phyloP scores from a whole-genome alignment of 2,329 filamentous ascomycete genomes.

The Beauveria medogensis region DNA sequence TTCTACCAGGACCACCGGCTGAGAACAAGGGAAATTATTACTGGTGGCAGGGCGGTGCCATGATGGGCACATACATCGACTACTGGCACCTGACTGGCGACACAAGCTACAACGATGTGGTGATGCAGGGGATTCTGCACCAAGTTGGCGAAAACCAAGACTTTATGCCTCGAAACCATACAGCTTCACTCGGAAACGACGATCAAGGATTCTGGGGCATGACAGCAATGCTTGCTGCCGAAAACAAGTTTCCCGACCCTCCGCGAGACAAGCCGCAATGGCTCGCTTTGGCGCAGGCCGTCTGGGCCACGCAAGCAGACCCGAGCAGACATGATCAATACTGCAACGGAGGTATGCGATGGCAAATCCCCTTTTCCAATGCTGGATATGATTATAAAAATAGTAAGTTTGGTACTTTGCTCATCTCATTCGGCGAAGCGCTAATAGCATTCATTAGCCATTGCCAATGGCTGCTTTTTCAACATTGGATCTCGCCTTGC shows the following conservation, averaged over 20 bases:
- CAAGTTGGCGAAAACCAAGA: slow-evolving; percentile 50
- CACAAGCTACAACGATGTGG: slow-evolving; percentile 50
- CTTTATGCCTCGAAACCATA: slow-evolving; percentile 54
- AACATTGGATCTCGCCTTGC: slow-evolving; percentile 62
- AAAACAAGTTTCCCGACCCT: slow-evolving; percentile 54
- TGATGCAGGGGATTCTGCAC: slow-evolving; percentile 48
- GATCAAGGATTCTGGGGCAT: slow-evolving; percentile 66
- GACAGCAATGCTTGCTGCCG: slow-evolving; percentile 58
- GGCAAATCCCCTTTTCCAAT: slow-evolving; percentile 72
- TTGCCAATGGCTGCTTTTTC: slow-evolving; percentile 57
- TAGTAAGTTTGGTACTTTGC: slow-evolving; percentile 25
- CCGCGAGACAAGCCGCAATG: slow-evolving; percentile 46
- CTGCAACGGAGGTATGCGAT: slow-evolving; percentile 64
- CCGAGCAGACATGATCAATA: slow-evolving; percentile 54
- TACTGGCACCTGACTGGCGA: slow-evolving; percentile 65
- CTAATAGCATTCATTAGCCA: slow-evolving; percentile 27
- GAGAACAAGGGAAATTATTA: slow-evolving; percentile 47
- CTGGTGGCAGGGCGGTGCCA: slow-evolving; percentile 66
- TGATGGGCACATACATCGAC: slow-evolving; percentile 62
- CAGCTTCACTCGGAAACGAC: slow-evolving; percentile 56
- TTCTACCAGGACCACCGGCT: slow-evolving; percentile 39
- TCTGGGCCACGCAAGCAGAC: slow-evolving; percentile 54
- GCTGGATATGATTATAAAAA: slow-evolving; percentile 72
- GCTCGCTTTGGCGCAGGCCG: slow-evolving; percentile 59
- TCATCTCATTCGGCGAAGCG: too few relatives aligned